Base-by-base conservation (phyloP, 176 grass and related monocot species). In the Chloris gayana region DNA sequence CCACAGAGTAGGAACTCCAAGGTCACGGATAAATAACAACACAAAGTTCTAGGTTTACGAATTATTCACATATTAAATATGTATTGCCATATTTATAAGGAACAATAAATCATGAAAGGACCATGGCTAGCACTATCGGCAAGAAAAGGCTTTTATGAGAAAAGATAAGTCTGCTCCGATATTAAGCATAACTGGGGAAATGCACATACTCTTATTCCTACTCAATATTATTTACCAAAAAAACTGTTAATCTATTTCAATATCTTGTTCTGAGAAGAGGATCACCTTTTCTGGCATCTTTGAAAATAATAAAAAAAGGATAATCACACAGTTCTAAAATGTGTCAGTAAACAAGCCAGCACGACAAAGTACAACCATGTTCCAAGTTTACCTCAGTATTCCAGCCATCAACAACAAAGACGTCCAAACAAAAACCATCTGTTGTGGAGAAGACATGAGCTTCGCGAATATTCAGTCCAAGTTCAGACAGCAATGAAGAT, bases 361-460 rank as follows among this genome's bases (percentile, higher is more conserved):
- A 57, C 44, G 34, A 80, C 4, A 58, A 74, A 14, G 3, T 29
- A 83, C 9, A 44, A 70, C 9, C 1, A 64, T 64, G 64, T 3
- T 24, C 33, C 22, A 81, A 85, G 17, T 76, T 59, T 80, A 98
- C 96, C 96, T 95, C 86, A 34, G 75, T 82, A 12, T 80, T 69
- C 96, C 96, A 98, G 58, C 96, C 96, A 84, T 95, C 92, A 72
- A 98, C 92, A 86, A 95, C 92, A 89, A 98, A 98, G 10, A 93
- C 84, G 53, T 95, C 96, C 86, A 98, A 86, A 69, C 90, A 98
- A 91, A 88, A 93, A 21, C 96, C 96, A 89, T 98, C 96, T 7
- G 63, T 79, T 57, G 96, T 95, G 76, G 96, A 98, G 86, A 98
- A 98, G n/a, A 95, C 96, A 91, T 98, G 96, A 84, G 90, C 96